These are phyloP conservation scores for Sugiyamaella lignohabitans DNA, from an alignment of 805 yeast species.

Conservation along the genomic window DNA sequence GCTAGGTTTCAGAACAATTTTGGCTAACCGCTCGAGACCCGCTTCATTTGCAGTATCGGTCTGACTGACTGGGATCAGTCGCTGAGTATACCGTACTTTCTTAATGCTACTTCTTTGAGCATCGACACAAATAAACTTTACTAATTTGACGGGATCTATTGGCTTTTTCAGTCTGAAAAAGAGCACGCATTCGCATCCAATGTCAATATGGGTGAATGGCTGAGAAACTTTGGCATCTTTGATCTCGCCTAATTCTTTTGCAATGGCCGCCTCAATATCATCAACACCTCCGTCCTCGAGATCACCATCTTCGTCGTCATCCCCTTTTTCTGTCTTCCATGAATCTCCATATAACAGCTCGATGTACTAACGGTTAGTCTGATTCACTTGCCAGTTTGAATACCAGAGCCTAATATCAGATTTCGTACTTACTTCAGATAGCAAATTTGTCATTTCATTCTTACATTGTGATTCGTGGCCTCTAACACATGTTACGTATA, in stretches of 20 bases:
- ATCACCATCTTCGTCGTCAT: constrained; percentile 24
- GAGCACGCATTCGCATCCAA: constrained; percentile 46
- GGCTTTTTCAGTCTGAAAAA: constrained; percentile 79
- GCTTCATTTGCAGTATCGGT: constrained; percentile 69
- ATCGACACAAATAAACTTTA: constrained; percentile 56
- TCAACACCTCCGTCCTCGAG: constrained; percentile 30
- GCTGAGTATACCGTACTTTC: constrained; percentile 65
- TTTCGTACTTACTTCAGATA: constrained; percentile 44
- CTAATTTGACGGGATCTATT: constrained; percentile 68
- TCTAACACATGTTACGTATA: constrained; percentile 84
- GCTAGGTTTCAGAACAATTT: constrained; percentile 56
- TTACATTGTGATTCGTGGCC: constrained; percentile 71
- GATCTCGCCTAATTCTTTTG: constrained; percentile 55
- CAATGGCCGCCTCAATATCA: constrained; percentile 66
- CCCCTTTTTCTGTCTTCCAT: constrained; percentile 32
- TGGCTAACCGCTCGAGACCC: constrained; percentile 57
- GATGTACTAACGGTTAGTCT: constrained; percentile 9
- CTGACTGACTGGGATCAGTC: constrained; percentile 69
- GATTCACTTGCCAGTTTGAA: no score
- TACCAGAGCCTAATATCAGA: not conserved
- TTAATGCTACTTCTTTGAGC: constrained; percentile 40
- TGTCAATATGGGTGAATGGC: constrained; percentile 22
- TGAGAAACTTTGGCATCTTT: constrained; percentile 32
- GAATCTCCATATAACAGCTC: constrained; percentile 18
- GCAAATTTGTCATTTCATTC: constrained; percentile 58